Conservation (phyloP, 495 filamentous ascomycete species). For the Aspergillus kassunensis region DNA sequence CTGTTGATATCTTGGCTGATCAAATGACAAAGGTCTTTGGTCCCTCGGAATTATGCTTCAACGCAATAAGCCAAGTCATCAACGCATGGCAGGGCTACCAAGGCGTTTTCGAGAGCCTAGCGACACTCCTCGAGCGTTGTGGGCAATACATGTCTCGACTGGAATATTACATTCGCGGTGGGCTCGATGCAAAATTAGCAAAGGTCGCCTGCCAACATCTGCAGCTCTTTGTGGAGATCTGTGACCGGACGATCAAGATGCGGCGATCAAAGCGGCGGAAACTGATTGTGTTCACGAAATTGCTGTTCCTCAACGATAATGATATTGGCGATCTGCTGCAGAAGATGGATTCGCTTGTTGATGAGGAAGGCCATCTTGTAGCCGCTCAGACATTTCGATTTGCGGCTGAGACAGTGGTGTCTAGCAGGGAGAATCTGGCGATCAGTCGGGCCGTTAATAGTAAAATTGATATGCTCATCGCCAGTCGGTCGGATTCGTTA, state of each 20-base stretch:
- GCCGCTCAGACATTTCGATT: slow-evolving; percentile 35
- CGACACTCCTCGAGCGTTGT: slow-evolving; percentile 33
- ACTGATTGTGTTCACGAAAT: slow-evolving; percentile 28
- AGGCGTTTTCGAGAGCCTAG: slow-evolving; percentile 33
- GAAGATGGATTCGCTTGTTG: slow-evolving; percentile 34
- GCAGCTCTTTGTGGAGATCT: slow-evolving; percentile 38
- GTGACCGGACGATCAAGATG: slow-evolving; percentile 34
- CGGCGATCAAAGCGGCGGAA: slow-evolving; percentile 27
- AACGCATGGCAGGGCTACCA: slow-evolving; percentile 42
- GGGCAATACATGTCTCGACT: slow-evolving; percentile 32
- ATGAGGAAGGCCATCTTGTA: slow-evolving; percentile 32
- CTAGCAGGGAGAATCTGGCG: slow-evolving; percentile 30
- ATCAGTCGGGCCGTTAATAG: slow-evolving; percentile 21
- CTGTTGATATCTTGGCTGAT: too few species aligned
- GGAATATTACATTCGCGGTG: slow-evolving; percentile 31
- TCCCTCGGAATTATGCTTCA: slow-evolving; percentile 37
- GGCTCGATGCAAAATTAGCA: slow-evolving; percentile 31
- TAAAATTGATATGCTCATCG: slow-evolving; percentile 21
- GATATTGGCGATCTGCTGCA: slow-evolving; percentile 31
- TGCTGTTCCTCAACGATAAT: slow-evolving; percentile 36
- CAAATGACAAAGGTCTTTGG: slow-evolving; percentile 40
- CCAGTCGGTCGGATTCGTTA: slow-evolving; percentile 21
- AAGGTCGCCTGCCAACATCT: slow-evolving; percentile 38
- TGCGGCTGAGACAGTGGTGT: slow-evolving; percentile 30
- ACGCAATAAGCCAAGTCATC: slow-evolving; percentile 34